These are phyloP conservation scores for Podila clonocystis DNA, from an alignment of 192 early-diverging fungal species.

Conservation along the genomic window DNA sequence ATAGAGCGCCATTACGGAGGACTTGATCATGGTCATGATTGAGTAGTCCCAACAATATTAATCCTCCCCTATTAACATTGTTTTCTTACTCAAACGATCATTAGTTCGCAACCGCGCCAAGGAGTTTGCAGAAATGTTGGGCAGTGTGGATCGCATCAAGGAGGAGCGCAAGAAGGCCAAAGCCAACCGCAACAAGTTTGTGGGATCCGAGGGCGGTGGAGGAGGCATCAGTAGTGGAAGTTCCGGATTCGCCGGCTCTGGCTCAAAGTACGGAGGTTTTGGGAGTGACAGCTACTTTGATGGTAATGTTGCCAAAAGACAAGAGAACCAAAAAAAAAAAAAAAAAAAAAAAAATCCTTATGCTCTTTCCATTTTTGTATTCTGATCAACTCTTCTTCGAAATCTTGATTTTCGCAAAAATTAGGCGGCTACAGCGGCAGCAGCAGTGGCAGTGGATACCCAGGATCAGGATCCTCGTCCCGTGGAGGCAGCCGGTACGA, in stretches of 20 bases:
- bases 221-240: slow-evolving; percentile 36
- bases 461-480: slow-evolving; percentile 26
- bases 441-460: slow-evolving; percentile 16
- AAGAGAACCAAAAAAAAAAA: neutral
- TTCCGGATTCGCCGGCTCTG: slow-evolving; percentile 38
- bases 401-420: neutral
- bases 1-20: neutral
- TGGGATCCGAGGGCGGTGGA: slow-evolving; percentile 62
- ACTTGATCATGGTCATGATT: too few relatives aligned
- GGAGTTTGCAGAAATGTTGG: slow-evolving; percentile 87
- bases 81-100: too few relatives aligned
- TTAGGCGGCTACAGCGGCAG: slow-evolving; percentile 24
- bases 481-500: slow-evolving; percentile 31
- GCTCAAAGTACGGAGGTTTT: slow-evolving; percentile 69
- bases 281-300: slow-evolving; percentile 66
- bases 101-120: slow-evolving; percentile 88
- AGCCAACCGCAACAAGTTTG: slow-evolving; percentile 91
- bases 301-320: slow-evolving; percentile 1
- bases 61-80: too few relatives aligned
- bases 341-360: neutral
- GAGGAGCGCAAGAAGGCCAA: slow-evolving; percentile 91
- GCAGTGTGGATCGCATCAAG: slow-evolving; percentile 80
- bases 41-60: too few relatives aligned
- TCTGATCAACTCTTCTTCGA: neutral
- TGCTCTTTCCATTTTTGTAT: neutral